Evolutionary conservation across 2,329 filamentous ascomycete genomes (phyloP).

Genomic region (Coniochaeta ligniaria): DNA sequence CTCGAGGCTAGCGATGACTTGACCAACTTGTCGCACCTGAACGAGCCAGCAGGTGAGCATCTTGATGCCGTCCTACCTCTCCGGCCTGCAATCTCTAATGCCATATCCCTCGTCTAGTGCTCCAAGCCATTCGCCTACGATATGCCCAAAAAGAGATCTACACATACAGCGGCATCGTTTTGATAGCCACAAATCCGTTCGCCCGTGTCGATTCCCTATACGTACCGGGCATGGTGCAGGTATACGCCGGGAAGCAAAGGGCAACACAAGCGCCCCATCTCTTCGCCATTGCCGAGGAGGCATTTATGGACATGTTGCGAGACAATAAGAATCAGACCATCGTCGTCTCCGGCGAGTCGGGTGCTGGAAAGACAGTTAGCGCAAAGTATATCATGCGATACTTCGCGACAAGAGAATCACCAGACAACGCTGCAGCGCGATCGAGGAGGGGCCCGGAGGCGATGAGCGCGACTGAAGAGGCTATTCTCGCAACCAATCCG

Average conservation of each 20-base stretch:
- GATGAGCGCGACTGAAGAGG: constrained; percentile 98
- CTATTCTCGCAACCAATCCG: constrained; percentile 95
- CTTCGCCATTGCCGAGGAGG: constrained; percentile 97
- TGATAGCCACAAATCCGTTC: constrained; percentile 98
- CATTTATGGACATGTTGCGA: constrained; percentile 98
- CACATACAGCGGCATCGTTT: constrained; percentile 96
- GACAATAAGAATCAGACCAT: constrained; percentile 96
- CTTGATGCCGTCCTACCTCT: constrained; percentile 2
- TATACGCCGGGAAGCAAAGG: constrained; percentile 94
- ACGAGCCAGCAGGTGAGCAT: constrained; percentile 84
- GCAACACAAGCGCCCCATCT: constrained; percentile 95
- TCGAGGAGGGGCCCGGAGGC: constrained; percentile 66
- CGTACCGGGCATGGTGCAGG: constrained; percentile 98
- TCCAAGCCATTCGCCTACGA: constrained; percentile 94
- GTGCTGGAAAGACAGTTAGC: constrained; percentile 97
- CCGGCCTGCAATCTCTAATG: neutral
- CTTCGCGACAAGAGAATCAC: constrained; percentile 93
- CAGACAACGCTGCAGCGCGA: constrained; percentile 74
- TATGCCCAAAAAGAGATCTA: constrained; percentile 99
- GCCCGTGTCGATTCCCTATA: constrained; percentile 96
- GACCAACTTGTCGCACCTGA: constrained; percentile 94
- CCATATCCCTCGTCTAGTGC: constrained; percentile 46
- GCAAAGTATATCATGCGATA: constrained; percentile 99
- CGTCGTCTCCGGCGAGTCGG: constrained; percentile 97
- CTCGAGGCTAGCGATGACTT: constrained; percentile 97